These are phyloP conservation scores for Talaromyces verruculosus DNA, from an alignment of 2,329 filamentous ascomycete genomes.

Conservation along the genomic window DNA sequence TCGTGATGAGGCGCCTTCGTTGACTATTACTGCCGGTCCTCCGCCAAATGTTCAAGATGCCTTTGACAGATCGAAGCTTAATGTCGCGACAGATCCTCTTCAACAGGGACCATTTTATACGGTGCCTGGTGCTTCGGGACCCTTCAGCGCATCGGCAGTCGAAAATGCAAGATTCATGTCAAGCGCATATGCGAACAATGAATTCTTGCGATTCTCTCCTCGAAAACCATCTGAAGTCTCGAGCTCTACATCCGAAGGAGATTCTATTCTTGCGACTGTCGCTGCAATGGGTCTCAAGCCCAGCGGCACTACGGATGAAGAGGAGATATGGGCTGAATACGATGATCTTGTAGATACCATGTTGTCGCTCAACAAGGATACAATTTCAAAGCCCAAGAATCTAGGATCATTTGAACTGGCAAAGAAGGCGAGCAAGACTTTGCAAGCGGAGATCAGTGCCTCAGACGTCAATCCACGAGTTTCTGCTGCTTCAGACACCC, in stretches of 20 bases:
- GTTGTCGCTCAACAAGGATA: constrained; percentile 48
- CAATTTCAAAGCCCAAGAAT: constrained; percentile 22
- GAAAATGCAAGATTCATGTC: constrained; percentile 36
- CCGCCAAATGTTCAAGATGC: constrained; percentile 28
- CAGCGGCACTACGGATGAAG: constrained; percentile 66
- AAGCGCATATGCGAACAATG: constrained; percentile 46
- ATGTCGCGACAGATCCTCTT: constrained; percentile 27
- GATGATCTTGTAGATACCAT: constrained; percentile 80
- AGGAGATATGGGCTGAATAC: constrained; percentile 94
- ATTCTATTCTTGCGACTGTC: constrained; percentile 60
- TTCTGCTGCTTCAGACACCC: constrained; percentile 24
- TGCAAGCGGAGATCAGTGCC: constrained; percentile 39
- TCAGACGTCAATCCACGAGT: constrained; percentile 4
- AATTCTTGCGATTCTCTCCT: constrained; percentile 74
- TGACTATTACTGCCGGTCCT: constrained; percentile 32
- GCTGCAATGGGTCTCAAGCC: constrained; percentile 66
- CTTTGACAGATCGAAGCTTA: constrained; percentile 27
- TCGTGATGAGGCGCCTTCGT: constrained; percentile 45
- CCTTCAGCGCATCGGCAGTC: constrained; percentile 36
- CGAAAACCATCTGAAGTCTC: constrained; percentile 70
- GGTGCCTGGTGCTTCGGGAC: constrained; percentile 32
- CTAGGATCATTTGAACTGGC: constrained; percentile 38
- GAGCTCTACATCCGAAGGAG: constrained; percentile 63
- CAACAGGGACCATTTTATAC: constrained; percentile 30
- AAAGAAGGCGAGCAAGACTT: constrained; percentile 39